Evolutionary conservation across 2,329 filamentous ascomycete genomes (phyloP), one percentile per base, ranked within the genome.

Genomic region (Dactylonectria estremocensis): DNA sequence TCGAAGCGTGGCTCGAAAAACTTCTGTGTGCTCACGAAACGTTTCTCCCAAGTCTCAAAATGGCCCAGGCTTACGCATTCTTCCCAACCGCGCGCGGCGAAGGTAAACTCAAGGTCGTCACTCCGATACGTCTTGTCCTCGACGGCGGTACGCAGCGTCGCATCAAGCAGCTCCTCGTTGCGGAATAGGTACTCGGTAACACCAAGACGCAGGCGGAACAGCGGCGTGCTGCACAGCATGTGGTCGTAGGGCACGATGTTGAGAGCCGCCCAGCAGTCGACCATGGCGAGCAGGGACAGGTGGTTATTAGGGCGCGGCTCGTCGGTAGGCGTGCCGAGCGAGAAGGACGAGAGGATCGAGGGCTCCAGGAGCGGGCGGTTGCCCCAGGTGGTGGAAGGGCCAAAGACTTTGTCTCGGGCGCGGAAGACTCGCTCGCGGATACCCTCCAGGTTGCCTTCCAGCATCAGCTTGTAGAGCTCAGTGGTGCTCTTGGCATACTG

Each of bases 161-260:
- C 94, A 57, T 97, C 92, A 14, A 99, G 89, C 59, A 97, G 85
- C 3, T 88, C 89, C 18, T 89, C 87, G 76, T 95, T 95, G 71
- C 95, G 92, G 85, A 98, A 99, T 43, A 99, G 87, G 79, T 97
- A 95, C 83, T 99, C 96, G 1, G 95, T 95, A n/a, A 98, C 97
- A 64, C 96, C 96, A 37, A 99, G 89, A 90, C 96, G 98, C 71
- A 99, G 90, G 57, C 96, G 93, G 85, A 99, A 99, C 53, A 98
- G 89, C 84, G 96, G 96, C 45, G 96, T 99, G 61, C 95, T 97
- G 84, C 96, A 99, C 74, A 99, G 97, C 95, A 99, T 99, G 85
- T 99, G 97, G 82, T 99, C 95, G 81, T 99, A 99, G 1, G 96
- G 96, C 54, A 97, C 93, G 76, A 98, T 99, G 37, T 91, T 93